A percentile compares a stretch with the other conserved stretches of the same genome.
These are phyloP conservation scores for Ensete ventricosum DNA, from an alignment of 176 grass and related monocot genomes.

Conservation along the genomic window DNA sequence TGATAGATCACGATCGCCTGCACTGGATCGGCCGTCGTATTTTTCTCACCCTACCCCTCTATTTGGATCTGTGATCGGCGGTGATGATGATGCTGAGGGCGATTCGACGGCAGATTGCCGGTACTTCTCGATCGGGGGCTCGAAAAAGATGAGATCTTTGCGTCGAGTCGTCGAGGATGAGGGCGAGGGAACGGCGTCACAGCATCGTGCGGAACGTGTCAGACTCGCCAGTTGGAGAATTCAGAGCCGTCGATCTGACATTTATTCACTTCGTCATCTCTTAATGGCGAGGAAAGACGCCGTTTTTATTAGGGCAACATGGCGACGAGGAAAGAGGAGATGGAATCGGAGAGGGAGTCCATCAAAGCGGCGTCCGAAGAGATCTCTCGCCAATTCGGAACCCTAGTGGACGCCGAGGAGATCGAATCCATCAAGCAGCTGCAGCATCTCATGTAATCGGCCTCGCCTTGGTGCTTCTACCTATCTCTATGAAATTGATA, in stretches of 20 bases:
- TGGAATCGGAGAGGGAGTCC: slow-evolving; percentile 24
- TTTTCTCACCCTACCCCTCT: not conserved
- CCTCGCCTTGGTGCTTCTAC: not conserved
- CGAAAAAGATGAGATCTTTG: not conserved
- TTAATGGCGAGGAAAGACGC: not conserved
- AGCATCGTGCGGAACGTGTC: not conserved
- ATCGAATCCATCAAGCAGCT: slow-evolving; percentile 45
- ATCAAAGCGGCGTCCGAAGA: slow-evolving; percentile 50
- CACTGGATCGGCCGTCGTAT: not conserved
- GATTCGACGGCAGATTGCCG: not conserved
- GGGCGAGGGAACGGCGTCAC: not conserved
- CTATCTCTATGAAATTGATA: not conserved
- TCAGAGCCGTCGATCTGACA: no score
- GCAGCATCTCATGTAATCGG: slow-evolving; percentile 64
- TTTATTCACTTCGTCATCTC: not conserved
- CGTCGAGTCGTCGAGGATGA: not conserved
- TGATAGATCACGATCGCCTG: not conserved
- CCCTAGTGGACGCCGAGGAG: slow-evolving; percentile 40
- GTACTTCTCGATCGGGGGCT: not conserved
- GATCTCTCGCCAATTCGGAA: slow-evolving; percentile 45
- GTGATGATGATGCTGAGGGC: no score
- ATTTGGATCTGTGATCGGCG: no score
- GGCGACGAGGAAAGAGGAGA: not conserved
- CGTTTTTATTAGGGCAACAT: not conserved
- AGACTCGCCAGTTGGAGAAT: not conserved